Base-by-base conservation (phyloP, 805 yeast genomes). In the Nakazawaea anatomiae region DNA sequence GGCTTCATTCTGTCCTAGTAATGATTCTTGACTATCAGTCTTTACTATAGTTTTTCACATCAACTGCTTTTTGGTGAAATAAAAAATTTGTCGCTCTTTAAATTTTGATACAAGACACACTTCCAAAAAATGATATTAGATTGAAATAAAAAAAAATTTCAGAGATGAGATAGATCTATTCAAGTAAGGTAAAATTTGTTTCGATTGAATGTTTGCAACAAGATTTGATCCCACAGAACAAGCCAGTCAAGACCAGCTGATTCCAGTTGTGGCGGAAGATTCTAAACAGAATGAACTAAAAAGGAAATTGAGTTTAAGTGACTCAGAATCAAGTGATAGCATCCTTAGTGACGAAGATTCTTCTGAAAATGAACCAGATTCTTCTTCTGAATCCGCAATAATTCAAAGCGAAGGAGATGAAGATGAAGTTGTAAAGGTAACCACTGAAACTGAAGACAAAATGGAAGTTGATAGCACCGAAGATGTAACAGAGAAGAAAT, bases 1-100 rank as follows among this genome's bases (percentile, higher is more conserved):
- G 69, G 57, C 65, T 72, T 72, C 79, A 74, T 74, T 47, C 12
- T 57, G 35, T 8, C 14, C 40, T 27, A 12, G 35, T 18, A 18
- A 18, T 18, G 25, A 18, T 18, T 18, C 25, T 18, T 18, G 25
- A 18, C 25, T 18, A 18, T 18, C 25, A 18, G 25, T 18, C 25
- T 18, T 18, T 18, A 18, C 25, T 18, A 18, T 18, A 18, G 2
- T 18, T 18, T 18, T 18, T 18, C 25, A 18, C 25, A 18, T 18
- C 25, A 18, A 18, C 25, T 18, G 12, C 27, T 18, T 44, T 39
- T 31, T 36, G 28, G 14, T 30, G 40, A 18, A 42, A 27, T 38
- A 47, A 12, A 18, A 18, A 18, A 18, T 18, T 18, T 18, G 25
- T 18, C 25, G 25, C 25, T 18, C 25, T 18, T 18, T 18, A 18